phyloP scores from a whole-genome alignment of 768 basidiomycete species.

The Mrakia blollopis region DNA sequence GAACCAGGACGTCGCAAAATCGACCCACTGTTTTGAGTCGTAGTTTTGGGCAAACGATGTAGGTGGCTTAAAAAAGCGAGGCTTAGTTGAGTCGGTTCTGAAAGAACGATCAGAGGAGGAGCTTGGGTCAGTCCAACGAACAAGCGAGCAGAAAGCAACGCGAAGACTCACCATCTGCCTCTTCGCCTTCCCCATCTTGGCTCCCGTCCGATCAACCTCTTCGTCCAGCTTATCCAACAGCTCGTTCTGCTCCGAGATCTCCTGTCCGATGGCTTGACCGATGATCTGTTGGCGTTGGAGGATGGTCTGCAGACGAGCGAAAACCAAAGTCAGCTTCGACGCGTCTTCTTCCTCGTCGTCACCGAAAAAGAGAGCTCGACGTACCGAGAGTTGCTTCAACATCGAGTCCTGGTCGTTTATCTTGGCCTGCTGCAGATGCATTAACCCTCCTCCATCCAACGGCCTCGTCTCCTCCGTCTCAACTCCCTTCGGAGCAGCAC shows the following conservation, averaged over 20 bases:
- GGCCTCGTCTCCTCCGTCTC: constrained; percentile 85
- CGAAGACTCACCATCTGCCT: constrained; percentile 54
- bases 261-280: constrained; percentile 76
- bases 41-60: too few relatives aligned
- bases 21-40: too few relatives aligned
- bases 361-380: not conserved
- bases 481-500: constrained; percentile 53
- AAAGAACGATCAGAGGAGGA: not conserved
- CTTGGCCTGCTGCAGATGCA: constrained; percentile 72
- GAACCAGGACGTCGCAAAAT: not conserved
- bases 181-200: constrained; percentile 72
- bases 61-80: too few relatives aligned
- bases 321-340: not conserved
- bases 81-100: constrained; percentile 27
- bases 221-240: constrained; percentile 70
- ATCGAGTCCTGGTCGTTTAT: constrained; percentile 80
- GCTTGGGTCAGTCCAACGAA: too few relatives aligned
- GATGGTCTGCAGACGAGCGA: constrained; percentile 48
- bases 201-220: constrained; percentile 71
- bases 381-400: constrained; percentile 63
- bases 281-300: constrained; percentile 78
- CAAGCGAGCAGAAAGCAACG: not conserved
- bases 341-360: not conserved
- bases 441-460: constrained; percentile 72
- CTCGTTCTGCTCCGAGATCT: constrained; percentile 78